Percentiles rank a stretch among this genome's conserved stretches.
These are phyloP conservation scores for Neurospora intermedia DNA, from an alignment of 495 filamentous ascomycete genomes.

Conservation along the genomic window DNA sequence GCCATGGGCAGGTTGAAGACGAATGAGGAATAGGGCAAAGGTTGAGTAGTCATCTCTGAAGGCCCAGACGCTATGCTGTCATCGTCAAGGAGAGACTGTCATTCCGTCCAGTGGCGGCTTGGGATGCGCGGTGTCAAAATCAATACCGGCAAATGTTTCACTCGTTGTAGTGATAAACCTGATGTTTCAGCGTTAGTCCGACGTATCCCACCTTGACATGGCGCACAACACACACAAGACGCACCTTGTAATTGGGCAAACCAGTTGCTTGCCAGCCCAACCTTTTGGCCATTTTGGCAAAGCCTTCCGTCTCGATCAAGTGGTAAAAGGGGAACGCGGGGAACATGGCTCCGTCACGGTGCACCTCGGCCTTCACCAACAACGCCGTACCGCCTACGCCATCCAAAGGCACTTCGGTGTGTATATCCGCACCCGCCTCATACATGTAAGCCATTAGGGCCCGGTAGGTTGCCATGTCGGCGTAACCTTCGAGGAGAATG, in stretches of 20 bases:
- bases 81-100: not conserved
- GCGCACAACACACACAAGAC: conserved; percentile 15
- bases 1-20: not conserved
- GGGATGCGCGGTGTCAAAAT: not conserved
- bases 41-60: not conserved
- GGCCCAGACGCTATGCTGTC: not conserved
- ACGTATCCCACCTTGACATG: not conserved
- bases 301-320: conserved; percentile 94
- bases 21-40: not conserved
- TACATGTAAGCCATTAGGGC: conserved; percentile 83
- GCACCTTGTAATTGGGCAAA: conserved; percentile 91
- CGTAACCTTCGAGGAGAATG: conserved; percentile 87
- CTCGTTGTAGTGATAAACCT: conserved; percentile 91
- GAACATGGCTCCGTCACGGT: conserved; percentile 97
- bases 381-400: conserved; percentile 91
- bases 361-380: conserved; percentile 93
- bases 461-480: conserved; percentile 83
- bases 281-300: conserved; percentile 90
- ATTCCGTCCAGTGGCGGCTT: not conserved
- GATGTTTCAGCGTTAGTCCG: conserved; percentile 16
- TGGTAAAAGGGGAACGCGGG: conserved; percentile 94
- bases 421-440: conserved; percentile 44
- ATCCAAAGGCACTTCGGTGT: conserved; percentile 62
- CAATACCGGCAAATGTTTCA: conserved; percentile 28
- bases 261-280: conserved; percentile 77